Conservation (phyloP, 2,329 filamentous ascomycete genomes). For the Alternaria alternata region DNA sequence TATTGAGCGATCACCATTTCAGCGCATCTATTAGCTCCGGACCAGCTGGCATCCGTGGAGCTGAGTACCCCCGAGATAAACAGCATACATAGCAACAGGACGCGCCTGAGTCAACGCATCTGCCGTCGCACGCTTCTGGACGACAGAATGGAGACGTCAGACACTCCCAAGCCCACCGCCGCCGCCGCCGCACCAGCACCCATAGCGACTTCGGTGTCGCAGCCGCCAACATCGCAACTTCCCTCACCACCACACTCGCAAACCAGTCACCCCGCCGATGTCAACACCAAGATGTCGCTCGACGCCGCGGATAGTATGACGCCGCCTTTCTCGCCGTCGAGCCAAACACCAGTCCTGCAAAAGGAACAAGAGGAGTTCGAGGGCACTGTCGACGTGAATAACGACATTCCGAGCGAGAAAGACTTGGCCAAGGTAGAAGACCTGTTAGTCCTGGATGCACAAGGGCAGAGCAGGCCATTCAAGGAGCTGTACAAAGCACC, state of each 20-base stretch:
- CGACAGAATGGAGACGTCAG: slow-evolving; percentile 27
- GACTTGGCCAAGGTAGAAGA: slow-evolving; percentile 42
- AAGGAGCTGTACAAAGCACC: slow-evolving; percentile 47
- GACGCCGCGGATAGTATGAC: slow-evolving; percentile 24
- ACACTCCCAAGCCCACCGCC: slow-evolving; percentile 18
- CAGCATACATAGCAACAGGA: neutral
- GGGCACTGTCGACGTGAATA: slow-evolving; percentile 48
- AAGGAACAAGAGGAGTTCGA: slow-evolving; percentile 46
- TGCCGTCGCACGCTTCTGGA: neutral
- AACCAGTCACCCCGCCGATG: slow-evolving; percentile 22
- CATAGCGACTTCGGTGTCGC: slow-evolving; percentile 11
- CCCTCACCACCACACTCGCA: slow-evolving; percentile 40
- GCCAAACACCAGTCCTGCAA: slow-evolving; percentile 41
- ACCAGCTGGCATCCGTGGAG: slow-evolving; percentile 26
- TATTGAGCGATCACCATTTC: slow-evolving; percentile 5
- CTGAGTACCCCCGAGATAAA: slow-evolving; percentile 6
- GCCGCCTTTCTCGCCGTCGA: slow-evolving; percentile 45
- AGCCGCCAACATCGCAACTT: slow-evolving; percentile 23
- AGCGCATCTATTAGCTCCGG: slow-evolving; percentile 29
- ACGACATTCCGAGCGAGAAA: slow-evolving; percentile 44
- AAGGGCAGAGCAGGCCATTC: slow-evolving; percentile 48
- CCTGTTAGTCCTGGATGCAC: slow-evolving; percentile 46
- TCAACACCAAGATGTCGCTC: slow-evolving; percentile 23
- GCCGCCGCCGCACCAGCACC: slow-evolving; percentile 8
- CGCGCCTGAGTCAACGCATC: no score